Evolutionary conservation across 192 early-diverging fungal genomes (phyloP), one percentile per base, ranked within the genome.

Genomic region (Dissophora globulifera): DNA sequence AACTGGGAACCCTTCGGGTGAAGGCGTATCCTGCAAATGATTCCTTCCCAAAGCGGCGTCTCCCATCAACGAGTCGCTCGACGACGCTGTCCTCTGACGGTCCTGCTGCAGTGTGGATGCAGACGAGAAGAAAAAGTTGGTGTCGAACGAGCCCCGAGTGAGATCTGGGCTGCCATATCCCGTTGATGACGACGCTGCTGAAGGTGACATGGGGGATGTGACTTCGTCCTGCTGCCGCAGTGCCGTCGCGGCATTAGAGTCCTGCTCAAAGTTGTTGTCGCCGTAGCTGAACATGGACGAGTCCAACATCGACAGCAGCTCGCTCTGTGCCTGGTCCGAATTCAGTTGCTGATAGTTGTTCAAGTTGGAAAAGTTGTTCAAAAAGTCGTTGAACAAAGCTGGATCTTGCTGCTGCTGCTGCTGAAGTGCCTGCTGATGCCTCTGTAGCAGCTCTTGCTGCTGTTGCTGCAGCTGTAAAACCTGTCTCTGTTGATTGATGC

Each of bases 271-370:
- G 33, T 26, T 57, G 52, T 8, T 22, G 19, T 52, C 45, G 52
- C 13, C 47, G 31, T 61, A 67, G 22, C 50, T 67, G 35, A 66
- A 47, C 41, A 52, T 41, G 31, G 71, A 46, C 8, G 72, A 61
- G 30, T 67, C 63, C 20, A 76, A 40, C 38, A 76, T 76, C 23
- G 57, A 66, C n/a, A 76, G 25, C 7, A 76, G 58, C 15, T 76
- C 72, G 13, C 56, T 60, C 22, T 76, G 72, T 0, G 58, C 72
- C 11, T 60, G 72, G 45, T 76, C 72, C 32, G 72, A 76, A 26
- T 76, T 76, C 23, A 76, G 26, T 30, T 76, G 72, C 29, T 76
- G 72, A 16, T 76, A 76, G 23, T 76, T 76, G 58, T 61, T 62
- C 32, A 76, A 31, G 23, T 48, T 60, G 12, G 62, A 59, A 55